phyloP scores from a whole-genome alignment of 441 rosid genomes.

The Corymbia citriodora region DNA sequence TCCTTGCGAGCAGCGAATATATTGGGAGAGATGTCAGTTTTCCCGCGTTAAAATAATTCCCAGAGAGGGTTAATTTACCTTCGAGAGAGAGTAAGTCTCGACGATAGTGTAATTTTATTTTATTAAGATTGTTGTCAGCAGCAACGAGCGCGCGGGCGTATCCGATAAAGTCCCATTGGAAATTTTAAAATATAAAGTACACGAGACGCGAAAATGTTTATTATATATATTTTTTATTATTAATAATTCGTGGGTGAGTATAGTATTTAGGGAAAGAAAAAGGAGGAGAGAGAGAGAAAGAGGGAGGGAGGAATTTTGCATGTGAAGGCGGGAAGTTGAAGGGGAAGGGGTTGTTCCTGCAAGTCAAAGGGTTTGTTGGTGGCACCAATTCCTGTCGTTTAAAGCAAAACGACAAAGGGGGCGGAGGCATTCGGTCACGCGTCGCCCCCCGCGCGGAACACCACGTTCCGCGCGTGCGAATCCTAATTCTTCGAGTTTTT shows the following conservation, averaged over 20 bases:
- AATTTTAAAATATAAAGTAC: not conserved
- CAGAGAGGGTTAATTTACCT: not conserved
- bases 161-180: not conserved
- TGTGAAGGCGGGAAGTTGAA: constrained; percentile 39
- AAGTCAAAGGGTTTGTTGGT: constrained; percentile 58
- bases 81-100: not conserved
- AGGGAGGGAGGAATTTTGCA: constrained; percentile 8
- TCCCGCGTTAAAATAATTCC: not conserved
- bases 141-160: not conserved
- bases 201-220: not conserved
- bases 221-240: no score
- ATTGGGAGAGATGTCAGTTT: not conserved
- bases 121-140: not conserved
- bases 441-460: not conserved
- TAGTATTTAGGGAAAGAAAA: not conserved
- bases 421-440: constrained; percentile 8
- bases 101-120: not conserved
- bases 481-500: not conserved
- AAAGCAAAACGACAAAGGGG: constrained; percentile 28
- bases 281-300: not conserved
- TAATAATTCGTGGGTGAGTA: not conserved
- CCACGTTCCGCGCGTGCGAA: not conserved
- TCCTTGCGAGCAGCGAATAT: not conserved
- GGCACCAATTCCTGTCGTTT: constrained; percentile 19
- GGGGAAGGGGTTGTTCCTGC: constrained; percentile 7